Evolutionary conservation across 2,329 filamentous ascomycete species (phyloP).

Genomic region (Fonsecaea pedrosoi): DNA sequence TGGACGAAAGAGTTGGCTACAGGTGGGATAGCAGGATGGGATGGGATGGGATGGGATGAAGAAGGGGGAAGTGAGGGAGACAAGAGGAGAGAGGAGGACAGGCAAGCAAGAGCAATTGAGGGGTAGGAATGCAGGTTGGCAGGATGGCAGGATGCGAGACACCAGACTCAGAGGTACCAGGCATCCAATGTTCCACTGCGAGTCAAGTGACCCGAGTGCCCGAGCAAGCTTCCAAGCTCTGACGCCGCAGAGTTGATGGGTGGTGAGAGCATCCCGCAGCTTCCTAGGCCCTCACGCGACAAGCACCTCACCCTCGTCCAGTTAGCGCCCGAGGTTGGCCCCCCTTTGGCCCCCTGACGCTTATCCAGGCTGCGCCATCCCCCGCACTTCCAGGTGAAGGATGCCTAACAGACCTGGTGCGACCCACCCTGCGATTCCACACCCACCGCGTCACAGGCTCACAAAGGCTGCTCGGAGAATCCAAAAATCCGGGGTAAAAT

Average conservation of each 20-base stretch:
- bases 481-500: conserved; percentile 35
- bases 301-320: conserved; percentile 22
- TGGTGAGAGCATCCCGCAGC: conserved; percentile 1
- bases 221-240: background rate
- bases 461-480: conserved; percentile 26
- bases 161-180: conserved; percentile 12
- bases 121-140: conserved; percentile 21
- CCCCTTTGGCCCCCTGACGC: background rate
- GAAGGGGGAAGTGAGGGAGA: conserved; percentile 21
- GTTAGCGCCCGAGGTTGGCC: background rate
- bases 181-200: conserved; percentile 7
- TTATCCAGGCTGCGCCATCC: conserved; percentile 22
- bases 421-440: background rate
- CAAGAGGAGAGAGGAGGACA: conserved; percentile 23
- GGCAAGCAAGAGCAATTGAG: conserved; percentile 30
- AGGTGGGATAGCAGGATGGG: conserved; percentile 18
- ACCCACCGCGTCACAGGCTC: conserved; percentile 7
- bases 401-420: background rate
- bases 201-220: conserved; percentile 27
- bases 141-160: too few relatives aligned
- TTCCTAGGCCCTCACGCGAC: conserved; percentile 32
- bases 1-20: conserved; percentile 14
- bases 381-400: conserved; percentile 26
- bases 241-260: conserved; percentile 6
- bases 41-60: conserved; percentile 14